These are phyloP conservation scores for Colletotrichum sp. DNA, from an alignment of 2,329 filamentous ascomycete genomes.

Conservation along the genomic window DNA sequence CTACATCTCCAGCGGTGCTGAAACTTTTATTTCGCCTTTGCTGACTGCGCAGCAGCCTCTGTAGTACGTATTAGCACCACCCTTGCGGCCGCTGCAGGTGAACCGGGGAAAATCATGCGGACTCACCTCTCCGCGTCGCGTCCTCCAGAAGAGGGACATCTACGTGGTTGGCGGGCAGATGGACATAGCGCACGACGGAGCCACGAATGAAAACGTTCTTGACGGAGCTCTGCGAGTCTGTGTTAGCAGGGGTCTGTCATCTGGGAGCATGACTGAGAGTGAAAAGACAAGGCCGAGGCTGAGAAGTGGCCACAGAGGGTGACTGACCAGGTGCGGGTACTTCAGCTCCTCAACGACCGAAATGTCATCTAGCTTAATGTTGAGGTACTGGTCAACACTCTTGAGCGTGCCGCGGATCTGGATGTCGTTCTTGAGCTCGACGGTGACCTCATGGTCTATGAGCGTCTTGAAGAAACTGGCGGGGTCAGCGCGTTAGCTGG, in stretches of 20 bases:
- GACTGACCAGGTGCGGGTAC: conserved; percentile 85
- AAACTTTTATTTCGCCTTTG: conserved; percentile 53
- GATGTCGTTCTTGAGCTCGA: conserved; percentile 99
- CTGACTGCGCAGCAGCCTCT: conserved; percentile 64
- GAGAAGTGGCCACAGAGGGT: not conserved
- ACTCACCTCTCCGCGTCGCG: conserved; percentile 81
- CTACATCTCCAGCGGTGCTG: not conserved
- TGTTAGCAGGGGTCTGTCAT: not conserved
- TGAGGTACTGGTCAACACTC: conserved; percentile 97
- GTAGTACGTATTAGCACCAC: conserved; percentile 12
- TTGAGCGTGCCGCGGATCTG: conserved; percentile 95
- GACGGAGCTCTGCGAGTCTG: conserved; percentile 64
- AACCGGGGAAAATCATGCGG: not conserved
- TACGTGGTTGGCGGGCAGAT: conserved; percentile 81
- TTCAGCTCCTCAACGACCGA: conserved; percentile 90
- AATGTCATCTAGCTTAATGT: conserved; percentile 98
- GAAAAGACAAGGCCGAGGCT: not conserved
- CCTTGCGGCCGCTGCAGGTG: not conserved
- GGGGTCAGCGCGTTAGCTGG: not conserved
- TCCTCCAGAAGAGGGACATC: conserved; percentile 89
- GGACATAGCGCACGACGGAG: conserved; percentile 91
- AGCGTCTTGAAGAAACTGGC: conserved; percentile 96
- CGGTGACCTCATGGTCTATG: conserved; percentile 95
- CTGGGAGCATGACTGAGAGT: not conserved
- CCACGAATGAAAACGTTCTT: conserved; percentile 97